Base-by-base conservation (phyloP, 1,284 basidiomycete species). In the Austroboletus niveus region DNA sequence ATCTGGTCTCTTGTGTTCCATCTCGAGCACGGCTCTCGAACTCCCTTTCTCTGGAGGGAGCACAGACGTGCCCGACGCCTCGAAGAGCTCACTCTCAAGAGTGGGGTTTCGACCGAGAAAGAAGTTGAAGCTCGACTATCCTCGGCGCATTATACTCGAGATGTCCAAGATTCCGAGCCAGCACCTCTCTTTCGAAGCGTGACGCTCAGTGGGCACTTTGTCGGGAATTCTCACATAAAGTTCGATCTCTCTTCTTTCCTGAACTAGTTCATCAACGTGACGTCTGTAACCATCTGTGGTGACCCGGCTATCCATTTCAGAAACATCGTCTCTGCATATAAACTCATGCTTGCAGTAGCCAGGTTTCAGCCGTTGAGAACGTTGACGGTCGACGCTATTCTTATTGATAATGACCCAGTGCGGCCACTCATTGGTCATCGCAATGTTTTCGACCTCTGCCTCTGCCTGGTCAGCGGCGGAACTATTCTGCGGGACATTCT, bases 1-100 rank as follows among this genome's bases (percentile, higher is more conserved):
- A 48, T 57, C 36, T 46, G 54, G 48, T 59, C 57, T 3, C 54
- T 57, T 22, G 42, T 54, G 24, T 57, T 57, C 27, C 24, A 53
- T n/a, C 45, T 57, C 22, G 40, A 54, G 8, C 36, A 57, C 24
- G 46, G 29, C 31, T 57, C 29, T 8, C 48, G 48, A 2, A 53
- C 53, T 24, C 57, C 54, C 2, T n/a, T 39, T 1, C 45, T 60
- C 29, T 59, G 57, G 56, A 45, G 43, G 22, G 56, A 57, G 49
- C 36, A 32, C 9, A 52, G 54, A 10, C 27, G 38, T 9, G 57
- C 54, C 14, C 24, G 3, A 24, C 27, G 10, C 5, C 56, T 59
- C 48, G 36, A 32, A 27, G 48, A 20, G 12, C 57, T 57, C 36
- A 40, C 45, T 1, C 24, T 57, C 27, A 38, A 31, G 39, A 47